Percentiles rank a stretch among this genome's conserved stretches.
These are phyloP conservation scores for Tylopilus sp. DNA, from an alignment of 768 basidiomycete genomes.

Conservation along the genomic window DNA sequence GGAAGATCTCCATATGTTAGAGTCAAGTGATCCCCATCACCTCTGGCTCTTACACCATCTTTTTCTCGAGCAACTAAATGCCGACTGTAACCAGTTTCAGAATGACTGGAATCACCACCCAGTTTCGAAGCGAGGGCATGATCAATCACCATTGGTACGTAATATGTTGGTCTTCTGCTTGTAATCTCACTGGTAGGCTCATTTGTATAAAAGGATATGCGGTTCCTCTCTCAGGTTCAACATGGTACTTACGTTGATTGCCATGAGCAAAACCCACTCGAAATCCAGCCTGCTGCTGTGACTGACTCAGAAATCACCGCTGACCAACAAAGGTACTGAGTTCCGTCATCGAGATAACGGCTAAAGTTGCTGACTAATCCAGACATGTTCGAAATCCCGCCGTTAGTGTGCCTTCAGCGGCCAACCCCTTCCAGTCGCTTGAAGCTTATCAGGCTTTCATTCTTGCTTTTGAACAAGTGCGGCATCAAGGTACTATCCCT, in stretches of 20 bases:
- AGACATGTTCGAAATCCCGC: background rate
- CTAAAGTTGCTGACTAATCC: background rate
- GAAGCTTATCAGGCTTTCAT: background rate
- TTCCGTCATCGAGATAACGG: too few species aligned
- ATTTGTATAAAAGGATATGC: too few species aligned
- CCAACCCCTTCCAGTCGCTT: background rate
- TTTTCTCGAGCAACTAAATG: slow-evolving; percentile 37
- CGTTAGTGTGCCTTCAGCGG: background rate
- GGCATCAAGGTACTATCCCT: background rate
- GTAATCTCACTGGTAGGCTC: too few species aligned
- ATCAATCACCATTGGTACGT: too few species aligned
- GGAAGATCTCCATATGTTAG: slow-evolving; percentile 33
- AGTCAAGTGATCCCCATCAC: slow-evolving; percentile 31
- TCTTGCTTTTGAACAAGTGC: background rate
- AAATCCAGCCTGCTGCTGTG: too few species aligned
- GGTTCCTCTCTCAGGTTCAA: too few species aligned
- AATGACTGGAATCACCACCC: background rate
- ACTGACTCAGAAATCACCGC: too few species aligned
- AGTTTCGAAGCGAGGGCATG: background rate
- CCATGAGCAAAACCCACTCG: background rate
- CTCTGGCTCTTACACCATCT: slow-evolving; percentile 44
- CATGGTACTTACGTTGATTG: too few species aligned
- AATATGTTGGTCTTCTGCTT: too few species aligned
- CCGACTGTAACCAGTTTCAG: slow-evolving; percentile 34
- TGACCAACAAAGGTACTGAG: too few species aligned